Conservation (phyloP, 2,329 filamentous ascomycete genomes). For the Penicillium sp. region DNA sequence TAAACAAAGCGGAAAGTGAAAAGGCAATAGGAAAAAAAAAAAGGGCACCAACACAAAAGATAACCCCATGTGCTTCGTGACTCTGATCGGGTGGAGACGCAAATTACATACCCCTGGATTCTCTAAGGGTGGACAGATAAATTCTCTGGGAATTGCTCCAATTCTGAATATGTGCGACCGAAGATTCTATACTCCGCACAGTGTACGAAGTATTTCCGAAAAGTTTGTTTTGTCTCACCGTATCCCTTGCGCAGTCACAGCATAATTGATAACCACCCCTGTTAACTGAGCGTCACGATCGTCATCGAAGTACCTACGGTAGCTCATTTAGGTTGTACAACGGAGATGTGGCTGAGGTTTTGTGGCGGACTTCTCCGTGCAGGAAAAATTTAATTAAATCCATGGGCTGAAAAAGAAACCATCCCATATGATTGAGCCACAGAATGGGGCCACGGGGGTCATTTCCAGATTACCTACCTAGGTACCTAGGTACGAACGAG, state of each 20-base stretch:
- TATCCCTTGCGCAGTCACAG: not conserved
- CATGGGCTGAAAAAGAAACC: not conserved
- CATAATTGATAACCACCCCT: not conserved
- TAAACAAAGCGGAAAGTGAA: not conserved
- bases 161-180: not conserved
- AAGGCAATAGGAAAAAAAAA: not conserved
- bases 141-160: too few species aligned
- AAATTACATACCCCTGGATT: slow-evolving; percentile 5
- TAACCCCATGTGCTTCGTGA: not conserved
- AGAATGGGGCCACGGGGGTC: slow-evolving; percentile 9
- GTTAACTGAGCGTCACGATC: slow-evolving; percentile 6
- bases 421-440: not conserved
- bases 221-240: not conserved
- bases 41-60: not conserved
- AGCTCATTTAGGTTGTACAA: not conserved
- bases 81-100: not conserved
- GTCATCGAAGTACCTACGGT: not conserved
- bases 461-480: slow-evolving; percentile 21
- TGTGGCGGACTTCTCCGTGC: slow-evolving; percentile 5
- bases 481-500: not conserved
- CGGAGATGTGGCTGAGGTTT: not conserved
- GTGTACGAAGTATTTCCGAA: not conserved
- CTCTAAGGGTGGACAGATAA: not conserved
- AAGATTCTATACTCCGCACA: not conserved
- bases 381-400: not conserved